phyloP scores from a whole-genome alignment of 2,329 filamentous ascomycete genomes.

The Gliomastix tumulicola region DNA sequence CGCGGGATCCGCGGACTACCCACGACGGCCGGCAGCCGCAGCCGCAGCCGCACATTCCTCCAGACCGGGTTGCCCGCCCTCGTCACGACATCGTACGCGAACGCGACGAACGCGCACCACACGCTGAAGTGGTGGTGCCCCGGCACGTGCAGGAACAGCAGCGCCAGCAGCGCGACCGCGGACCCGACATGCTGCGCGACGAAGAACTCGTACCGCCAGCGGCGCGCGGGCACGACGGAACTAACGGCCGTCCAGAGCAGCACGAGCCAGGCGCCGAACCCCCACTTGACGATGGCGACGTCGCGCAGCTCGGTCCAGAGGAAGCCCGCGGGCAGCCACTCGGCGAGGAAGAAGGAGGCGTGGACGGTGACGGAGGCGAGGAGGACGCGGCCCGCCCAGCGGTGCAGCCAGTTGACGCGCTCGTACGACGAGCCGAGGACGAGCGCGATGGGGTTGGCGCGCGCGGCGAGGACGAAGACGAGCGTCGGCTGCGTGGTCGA shows the following conservation, averaged over 20 bases:
- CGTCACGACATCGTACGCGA: constrained; percentile 14
- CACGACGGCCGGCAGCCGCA: constrained; percentile 6
- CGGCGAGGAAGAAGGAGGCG: constrained; percentile 12
- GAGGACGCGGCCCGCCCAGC: constrained; percentile 69
- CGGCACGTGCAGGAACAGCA: constrained; percentile 15
- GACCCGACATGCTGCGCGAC: constrained; percentile 16
- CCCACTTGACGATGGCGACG: constrained; percentile 15
- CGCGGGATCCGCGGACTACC: constrained; percentile 6
- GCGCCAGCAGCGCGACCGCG: constrained; percentile 10
- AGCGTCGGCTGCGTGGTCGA: constrained; percentile 13
- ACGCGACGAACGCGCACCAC: constrained; percentile 16
- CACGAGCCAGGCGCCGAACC: constrained; percentile 15
- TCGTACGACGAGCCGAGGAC: constrained; percentile 87
- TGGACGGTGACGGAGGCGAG: constrained; percentile 14
- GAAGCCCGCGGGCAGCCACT: constrained; percentile 14
- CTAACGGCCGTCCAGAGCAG: constrained; percentile 15
- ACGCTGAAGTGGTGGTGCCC: constrained; percentile 16
- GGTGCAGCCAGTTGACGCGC: constrained; percentile 71
- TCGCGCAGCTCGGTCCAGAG: constrained; percentile 15
- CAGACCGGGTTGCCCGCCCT: constrained; percentile 15
- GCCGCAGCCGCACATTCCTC: constrained; percentile 12
- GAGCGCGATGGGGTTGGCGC: constrained; percentile 86
- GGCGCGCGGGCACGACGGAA: constrained; percentile 13
- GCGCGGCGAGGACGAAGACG: constrained; percentile 75
- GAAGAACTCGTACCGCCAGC: constrained; percentile 17